These are phyloP conservation scores for Tagetes patula DNA, from an alignment of 129 eudicot genomes.

Conservation along the genomic window DNA sequence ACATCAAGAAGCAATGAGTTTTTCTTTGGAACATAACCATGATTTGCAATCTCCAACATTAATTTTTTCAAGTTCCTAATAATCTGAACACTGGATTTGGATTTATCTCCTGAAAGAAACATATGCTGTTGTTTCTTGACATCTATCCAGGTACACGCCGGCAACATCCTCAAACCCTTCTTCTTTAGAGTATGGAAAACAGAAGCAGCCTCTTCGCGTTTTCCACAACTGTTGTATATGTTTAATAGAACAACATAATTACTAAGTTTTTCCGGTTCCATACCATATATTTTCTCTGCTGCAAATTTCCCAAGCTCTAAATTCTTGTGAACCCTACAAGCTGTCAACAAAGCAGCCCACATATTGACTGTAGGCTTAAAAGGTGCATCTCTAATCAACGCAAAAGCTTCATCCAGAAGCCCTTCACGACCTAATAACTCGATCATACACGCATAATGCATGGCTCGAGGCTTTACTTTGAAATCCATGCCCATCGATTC, in stretches of 20 bases:
- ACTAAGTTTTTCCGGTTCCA: conserved; percentile 85
- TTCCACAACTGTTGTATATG: conserved; percentile 58
- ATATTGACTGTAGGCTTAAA: conserved; percentile 70
- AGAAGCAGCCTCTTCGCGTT: conserved; percentile 65
- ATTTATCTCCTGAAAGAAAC: conserved; percentile 58
- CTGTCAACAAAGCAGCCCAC: conserved; percentile 97
- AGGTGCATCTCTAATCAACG: conserved; percentile 70
- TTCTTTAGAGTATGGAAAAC: conserved; percentile 52
- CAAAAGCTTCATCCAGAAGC: conserved; percentile 76
- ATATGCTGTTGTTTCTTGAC: conserved; percentile 63
- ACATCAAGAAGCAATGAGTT: conserved; percentile 81
- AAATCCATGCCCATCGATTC: conserved; percentile 63
- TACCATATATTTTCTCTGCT: conserved; percentile 70
- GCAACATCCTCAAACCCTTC: conserved; percentile 68
- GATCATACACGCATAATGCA: conserved; percentile 90
- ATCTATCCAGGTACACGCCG: conserved; percentile 81
- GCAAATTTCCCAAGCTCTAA: conserved; percentile 72
- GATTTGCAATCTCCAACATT: conserved; percentile 47
- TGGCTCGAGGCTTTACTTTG: conserved; percentile 74
- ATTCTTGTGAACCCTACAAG: conserved; percentile 80
- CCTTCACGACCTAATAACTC: conserved; percentile 90
- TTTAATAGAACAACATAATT: conserved; percentile 73
- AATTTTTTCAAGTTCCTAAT: conserved; percentile 49
- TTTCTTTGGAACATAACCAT: conserved; percentile 58
- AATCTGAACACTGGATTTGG: conserved; percentile 46